Evolutionary conservation across 1,284 basidiomycete genomes (phyloP).

Genomic region (Ustilago tritici): DNA sequence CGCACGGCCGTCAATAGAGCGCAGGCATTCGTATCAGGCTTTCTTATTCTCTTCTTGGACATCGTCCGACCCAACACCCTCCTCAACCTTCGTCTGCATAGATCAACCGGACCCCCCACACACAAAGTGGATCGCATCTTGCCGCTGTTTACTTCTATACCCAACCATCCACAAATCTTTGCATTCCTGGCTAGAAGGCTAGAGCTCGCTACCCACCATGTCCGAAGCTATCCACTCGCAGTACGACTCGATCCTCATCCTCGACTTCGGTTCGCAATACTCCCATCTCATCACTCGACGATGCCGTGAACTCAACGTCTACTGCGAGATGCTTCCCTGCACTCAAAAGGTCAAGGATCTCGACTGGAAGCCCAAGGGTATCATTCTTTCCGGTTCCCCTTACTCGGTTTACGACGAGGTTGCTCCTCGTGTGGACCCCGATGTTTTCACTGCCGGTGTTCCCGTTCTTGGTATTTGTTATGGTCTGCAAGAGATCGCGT

Average conservation of each 20-base stretch:
- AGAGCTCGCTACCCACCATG: slow-evolving; percentile 39
- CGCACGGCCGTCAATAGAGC: neutral
- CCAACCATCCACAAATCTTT: neutral
- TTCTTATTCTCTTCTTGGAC: slow-evolving; percentile 43
- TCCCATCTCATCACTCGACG: slow-evolving; percentile 97
- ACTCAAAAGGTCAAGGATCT: slow-evolving; percentile 91
- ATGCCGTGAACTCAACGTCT: slow-evolving; percentile 97
- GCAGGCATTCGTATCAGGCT: neutral
- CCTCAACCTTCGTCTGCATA: slow-evolving; percentile 6
- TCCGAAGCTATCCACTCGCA: slow-evolving; percentile 83
- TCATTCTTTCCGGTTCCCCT: slow-evolving; percentile 97
- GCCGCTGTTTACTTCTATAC: slow-evolving; percentile 11
- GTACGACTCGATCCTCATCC: slow-evolving; percentile 95
- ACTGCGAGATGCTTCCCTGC: slow-evolving; percentile 98
- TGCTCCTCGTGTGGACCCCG: slow-evolving; percentile 93
- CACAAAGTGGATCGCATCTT: slow-evolving; percentile 12
- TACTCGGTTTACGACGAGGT: slow-evolving; percentile 96
- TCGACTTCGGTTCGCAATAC: slow-evolving; percentile 99
- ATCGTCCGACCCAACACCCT: slow-evolving; percentile 35
- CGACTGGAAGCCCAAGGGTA: slow-evolving; percentile 94
- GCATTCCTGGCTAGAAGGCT: neutral
- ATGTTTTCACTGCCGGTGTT: slow-evolving; percentile 89
- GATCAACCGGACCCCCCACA: neutral
- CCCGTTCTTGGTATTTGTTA: slow-evolving; percentile 98
- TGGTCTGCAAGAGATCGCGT: slow-evolving; percentile 98